A percentile compares a stretch with the other conserved stretches of the same genome.
Conservation (phyloP, 2,329 filamentous ascomycete species). For the Monosporascus sp. region DNA sequence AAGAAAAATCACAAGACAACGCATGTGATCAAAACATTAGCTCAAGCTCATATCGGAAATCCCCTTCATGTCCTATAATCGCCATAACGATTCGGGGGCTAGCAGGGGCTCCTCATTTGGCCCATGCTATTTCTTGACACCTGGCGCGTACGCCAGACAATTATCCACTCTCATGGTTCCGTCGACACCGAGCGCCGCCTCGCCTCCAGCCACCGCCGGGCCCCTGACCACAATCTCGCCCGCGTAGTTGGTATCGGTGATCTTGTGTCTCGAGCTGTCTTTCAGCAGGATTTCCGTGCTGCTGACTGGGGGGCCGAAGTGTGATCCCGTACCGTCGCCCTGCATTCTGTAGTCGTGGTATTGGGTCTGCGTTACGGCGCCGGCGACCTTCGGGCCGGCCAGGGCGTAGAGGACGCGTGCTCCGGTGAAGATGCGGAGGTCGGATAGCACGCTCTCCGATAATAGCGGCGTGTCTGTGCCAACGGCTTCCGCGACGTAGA, state of each 20-base stretch:
- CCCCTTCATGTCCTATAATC: too few species aligned
- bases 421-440: conserved; percentile 74
- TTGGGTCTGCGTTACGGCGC: conserved; percentile 80
- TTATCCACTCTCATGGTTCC: conserved; percentile 67
- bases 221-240: conserved; percentile 70
- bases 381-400: conserved; percentile 76
- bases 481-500: conserved; percentile 72
- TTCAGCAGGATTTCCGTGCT: conserved; percentile 72
- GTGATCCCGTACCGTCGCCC: conserved; percentile 39
- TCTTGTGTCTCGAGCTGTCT: conserved; percentile 55
- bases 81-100: too few species aligned
- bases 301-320: conserved; percentile 79
- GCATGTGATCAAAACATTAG: too few species aligned
- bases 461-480: conserved; percentile 59
- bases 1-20: too few species aligned
- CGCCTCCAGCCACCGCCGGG: conserved; percentile 63
- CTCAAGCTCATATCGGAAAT: too few species aligned
- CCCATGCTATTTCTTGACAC: not conserved
- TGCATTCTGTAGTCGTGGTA: conserved; percentile 76
- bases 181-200: conserved; percentile 56
- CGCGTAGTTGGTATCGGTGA: conserved; percentile 54
- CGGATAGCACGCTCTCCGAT: conserved; percentile 65
- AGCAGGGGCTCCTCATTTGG: too few species aligned
- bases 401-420: conserved; percentile 82
- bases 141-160: conserved; percentile 54